Conservation (phyloP, 768 basidiomycete genomes). For the Lactarius sanguifluus region DNA sequence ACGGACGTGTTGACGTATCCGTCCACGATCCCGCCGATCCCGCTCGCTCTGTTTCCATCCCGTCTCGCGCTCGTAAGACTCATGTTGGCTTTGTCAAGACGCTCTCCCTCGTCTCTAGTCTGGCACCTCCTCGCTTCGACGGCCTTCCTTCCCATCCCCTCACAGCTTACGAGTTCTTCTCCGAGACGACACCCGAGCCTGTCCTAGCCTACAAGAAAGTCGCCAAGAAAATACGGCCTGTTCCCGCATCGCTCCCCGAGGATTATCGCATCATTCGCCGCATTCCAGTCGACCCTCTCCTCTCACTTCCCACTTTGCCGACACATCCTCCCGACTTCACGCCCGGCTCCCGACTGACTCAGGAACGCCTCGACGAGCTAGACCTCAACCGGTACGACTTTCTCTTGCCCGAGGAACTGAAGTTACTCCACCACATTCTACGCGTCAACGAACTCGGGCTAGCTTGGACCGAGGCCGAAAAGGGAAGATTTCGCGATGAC, state of each 20-base stretch:
- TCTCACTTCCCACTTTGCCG: neutral
- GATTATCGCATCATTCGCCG: neutral
- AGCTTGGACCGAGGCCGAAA: conserved; percentile 1
- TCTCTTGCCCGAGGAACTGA: conserved; percentile 34
- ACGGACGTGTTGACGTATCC: neutral
- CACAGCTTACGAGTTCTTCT: too few relatives aligned
- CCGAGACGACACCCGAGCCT: too few relatives aligned
- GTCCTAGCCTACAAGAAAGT: neutral
- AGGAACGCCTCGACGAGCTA: neutral
- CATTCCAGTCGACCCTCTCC: neutral
- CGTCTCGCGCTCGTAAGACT: too few relatives aligned
- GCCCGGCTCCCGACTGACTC: neutral
- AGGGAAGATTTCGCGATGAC: neutral
- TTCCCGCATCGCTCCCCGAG: neutral
- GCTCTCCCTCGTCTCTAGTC: too few relatives aligned
- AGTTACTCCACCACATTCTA: conserved; percentile 32
- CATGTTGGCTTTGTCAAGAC: too few relatives aligned
- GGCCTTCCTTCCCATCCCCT: too few relatives aligned
- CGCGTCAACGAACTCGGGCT: conserved; percentile 40
- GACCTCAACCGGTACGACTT: neutral
- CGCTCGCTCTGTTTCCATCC: neutral
- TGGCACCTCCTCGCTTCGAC: too few relatives aligned
- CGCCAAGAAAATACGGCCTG: neutral
- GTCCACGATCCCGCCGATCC: neutral
- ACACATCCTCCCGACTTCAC: neutral